Evolutionary conservation across 2,329 filamentous ascomycete species (phyloP).

Genomic region (Penicillium sp.): DNA sequence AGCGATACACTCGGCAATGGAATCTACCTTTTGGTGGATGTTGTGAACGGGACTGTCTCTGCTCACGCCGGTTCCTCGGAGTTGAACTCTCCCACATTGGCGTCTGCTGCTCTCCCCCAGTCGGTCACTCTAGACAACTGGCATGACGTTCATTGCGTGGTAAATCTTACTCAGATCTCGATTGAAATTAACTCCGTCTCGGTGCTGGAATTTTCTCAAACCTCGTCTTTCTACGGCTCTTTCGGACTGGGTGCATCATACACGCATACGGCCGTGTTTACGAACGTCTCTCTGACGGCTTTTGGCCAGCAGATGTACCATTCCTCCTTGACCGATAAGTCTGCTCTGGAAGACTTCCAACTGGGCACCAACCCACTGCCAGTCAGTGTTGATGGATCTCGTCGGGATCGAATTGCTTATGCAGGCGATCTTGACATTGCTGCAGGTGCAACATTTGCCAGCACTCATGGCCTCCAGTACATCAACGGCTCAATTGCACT

Average conservation of each 20-base stretch:
- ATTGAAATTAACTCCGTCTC: slow-evolving; percentile 3
- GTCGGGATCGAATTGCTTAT: slow-evolving; percentile 14
- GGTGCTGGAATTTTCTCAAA: slow-evolving; percentile 25
- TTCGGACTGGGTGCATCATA: slow-evolving; percentile 30
- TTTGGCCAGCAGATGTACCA: slow-evolving; percentile 18
- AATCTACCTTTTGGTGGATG: slow-evolving; percentile 25
- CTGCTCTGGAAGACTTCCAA: slow-evolving; percentile 30
- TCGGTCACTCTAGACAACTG: slow-evolving; percentile 4
- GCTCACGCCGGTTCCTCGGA: slow-evolving; percentile 9
- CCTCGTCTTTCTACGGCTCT: slow-evolving; percentile 23
- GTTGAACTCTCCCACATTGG: slow-evolving; percentile 4
- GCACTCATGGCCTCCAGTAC: slow-evolving; percentile 7
- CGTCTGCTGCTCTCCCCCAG: slow-evolving; percentile 1
- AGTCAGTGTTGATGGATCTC: slow-evolving; percentile 33
- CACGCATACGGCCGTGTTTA: slow-evolving; percentile 19
- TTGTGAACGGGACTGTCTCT: slow-evolving; percentile 11
- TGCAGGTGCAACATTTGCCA: slow-evolving; percentile 7
- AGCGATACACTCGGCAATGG: slow-evolving; percentile 26
- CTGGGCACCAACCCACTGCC: slow-evolving; percentile 30
- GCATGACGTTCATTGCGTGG: slow-evolving; percentile 6
- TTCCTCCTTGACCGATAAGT: slow-evolving; percentile 21
- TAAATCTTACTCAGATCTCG: slow-evolving; percentile 5
- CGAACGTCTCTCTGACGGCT: slow-evolving; percentile 7
- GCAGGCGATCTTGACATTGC: slow-evolving; percentile 12
- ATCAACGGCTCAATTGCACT: slow-evolving; percentile 12